Evolutionary conservation across 805 yeast genomes (phyloP).

Genomic region (Millerozyma miso): DNA sequence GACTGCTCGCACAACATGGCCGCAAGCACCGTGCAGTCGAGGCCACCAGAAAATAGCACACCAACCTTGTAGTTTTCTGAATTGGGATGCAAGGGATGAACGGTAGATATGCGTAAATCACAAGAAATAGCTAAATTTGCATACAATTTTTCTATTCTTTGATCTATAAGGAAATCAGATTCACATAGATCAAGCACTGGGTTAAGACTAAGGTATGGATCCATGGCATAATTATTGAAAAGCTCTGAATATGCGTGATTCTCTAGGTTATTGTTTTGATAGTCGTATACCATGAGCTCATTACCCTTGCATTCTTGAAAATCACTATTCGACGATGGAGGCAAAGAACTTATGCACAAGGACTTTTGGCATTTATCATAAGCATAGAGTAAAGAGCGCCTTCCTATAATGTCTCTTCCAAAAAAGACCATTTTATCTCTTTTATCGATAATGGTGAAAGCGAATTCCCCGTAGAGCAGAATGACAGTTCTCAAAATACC

Average conservation of each 20-base stretch:
- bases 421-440: slow-evolving; percentile 47
- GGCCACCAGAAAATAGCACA: slow-evolving; percentile 87
- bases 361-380: slow-evolving; percentile 22
- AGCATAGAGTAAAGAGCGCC: slow-evolving; percentile 63
- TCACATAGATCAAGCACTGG: neutral
- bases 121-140: slow-evolving; percentile 36
- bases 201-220: neutral
- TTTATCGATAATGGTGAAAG: slow-evolving; percentile 54
- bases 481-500: slow-evolving; percentile 42
- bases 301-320: slow-evolving; percentile 54
- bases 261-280: slow-evolving; percentile 6
- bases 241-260: slow-evolving; percentile 1
- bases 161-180: neutral
- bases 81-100: slow-evolving; percentile 50
- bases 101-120: slow-evolving; percentile 49
- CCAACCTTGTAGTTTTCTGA: slow-evolving; percentile 38
- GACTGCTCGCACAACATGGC: slow-evolving; percentile 36
- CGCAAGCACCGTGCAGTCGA: slow-evolving; percentile 85
- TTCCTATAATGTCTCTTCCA: slow-evolving; percentile 83
- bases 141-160: slow-evolving; percentile 11
- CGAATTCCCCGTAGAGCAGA: slow-evolving; percentile 75
- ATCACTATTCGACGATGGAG: slow-evolving; percentile 9
- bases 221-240: neutral
- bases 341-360: slow-evolving; percentile 38
- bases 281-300: slow-evolving; percentile 41